Evolutionary conservation across 257 asterid genomes (phyloP), one percentile per base, ranked within the genome.

Genomic region (Solanum habrochaites): DNA sequence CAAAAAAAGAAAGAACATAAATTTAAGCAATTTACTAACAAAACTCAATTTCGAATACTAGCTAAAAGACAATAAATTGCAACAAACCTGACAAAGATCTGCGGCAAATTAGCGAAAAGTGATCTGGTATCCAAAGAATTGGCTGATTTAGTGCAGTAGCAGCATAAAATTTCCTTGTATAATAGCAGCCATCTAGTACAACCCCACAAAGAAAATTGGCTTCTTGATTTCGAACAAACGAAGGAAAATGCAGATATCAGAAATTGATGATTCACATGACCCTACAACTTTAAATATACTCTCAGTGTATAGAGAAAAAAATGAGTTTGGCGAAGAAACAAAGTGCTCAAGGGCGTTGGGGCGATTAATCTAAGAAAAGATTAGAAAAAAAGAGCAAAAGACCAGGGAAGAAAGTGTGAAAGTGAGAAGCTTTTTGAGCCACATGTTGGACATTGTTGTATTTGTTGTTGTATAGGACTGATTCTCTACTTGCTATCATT

Each of bases 161-260:
- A 81, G 94, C 94, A 75, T 92, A 94, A 85, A 93, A n/a, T n/a
- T 60, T 39, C 94, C 93, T 83, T 90, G 93, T 25, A 83, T 47
- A 60, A 92, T 82, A 67, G 93, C 87, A 89, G 95, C 92, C 92
- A 90, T 90, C 88, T 92, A n/a, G 62, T 15, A 45, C n/a, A 78
- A 72, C 45, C 49, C 81, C 49, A 37, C 11, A 27, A 40, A 78
- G 15, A 78, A 45, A 45, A 45, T 7, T 77, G 18, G 9, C 6
- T 45, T 78, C 42, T 27, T 78, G 64, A 78, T 25, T n/a, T 45
- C 10, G 16, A 43, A 71, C 25, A 70, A 70, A 74, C 32, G 47
- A 40, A 74, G 58, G 60, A 78, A 78, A 78, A 78, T 78, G 84
- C 40, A 45, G 40, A n/a, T n/a, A 78, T 45, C 64, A 78, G 83